Base-by-base conservation (phyloP, 441 rosid species). In the Viola pubescens region DNA sequence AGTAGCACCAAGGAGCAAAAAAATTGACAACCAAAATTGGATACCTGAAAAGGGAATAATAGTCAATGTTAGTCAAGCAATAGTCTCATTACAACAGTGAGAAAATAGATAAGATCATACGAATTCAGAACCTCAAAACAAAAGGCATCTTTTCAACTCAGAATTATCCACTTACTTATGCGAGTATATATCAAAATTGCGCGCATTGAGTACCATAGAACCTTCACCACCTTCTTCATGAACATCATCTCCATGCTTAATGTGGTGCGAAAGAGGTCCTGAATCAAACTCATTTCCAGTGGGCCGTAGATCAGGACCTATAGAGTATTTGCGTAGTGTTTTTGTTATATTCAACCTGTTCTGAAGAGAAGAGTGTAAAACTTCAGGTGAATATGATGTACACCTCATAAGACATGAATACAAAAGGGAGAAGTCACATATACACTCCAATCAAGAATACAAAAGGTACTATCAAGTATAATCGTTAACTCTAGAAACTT, bases 301-400 rank as follows among this genome's bases (percentile, higher is more conserved):
- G 61, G 87, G 70, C 70, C 70, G 88, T 77, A 94, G 71, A 75
- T 87, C 68, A 59, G 65, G 84, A 77, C 82, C 99, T 70, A 94
- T 94, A 56, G 99, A 83, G 79, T 71, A 94, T 73, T 94, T 94
- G 56, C 87, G 89, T 59, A 94, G 69, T 50, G 97, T 94, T 81
- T 94, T 94, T 69, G 94, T 91, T 77, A 94, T 85, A 74, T 94
- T 94, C 80, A 94, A 74, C 87, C 98, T 91, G 85, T 88, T 94
- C 98, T 88, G 98, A 54, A 84, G 76, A 73, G 42, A 69, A 50
- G 69, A 73, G 57, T 16, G 55, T 40, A 63, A 66, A 16, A 57
- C 3, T 12, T 66, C 60, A 63, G 70, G 52, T 50, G 37, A 46
- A 48, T 45, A 38, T 7, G 37, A 39, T 39, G 26, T 9, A 40